Base-by-base conservation (phyloP, 371 early-diverging fungal genomes). In the Mycotypha africana region DNA sequence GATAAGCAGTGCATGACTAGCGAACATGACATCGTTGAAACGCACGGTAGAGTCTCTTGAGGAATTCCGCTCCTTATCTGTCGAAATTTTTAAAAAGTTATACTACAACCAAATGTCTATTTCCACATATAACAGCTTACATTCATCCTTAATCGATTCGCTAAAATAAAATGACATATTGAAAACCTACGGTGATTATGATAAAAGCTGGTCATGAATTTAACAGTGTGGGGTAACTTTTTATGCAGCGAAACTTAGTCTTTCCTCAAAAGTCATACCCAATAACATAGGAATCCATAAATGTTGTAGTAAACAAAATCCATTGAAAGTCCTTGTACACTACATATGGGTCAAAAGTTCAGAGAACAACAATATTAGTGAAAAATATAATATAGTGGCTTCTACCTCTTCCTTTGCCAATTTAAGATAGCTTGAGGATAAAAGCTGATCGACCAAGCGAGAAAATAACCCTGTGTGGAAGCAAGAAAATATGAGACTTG, bases 291-390 rank as follows among this genome's bases (percentile, higher is more conserved):
- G 45, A 97, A 97, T 4, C 97, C 95, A 24, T 79, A 65, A 14
- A 89, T 76, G 58, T 93, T 95, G 56, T 87, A 85, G 47, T 77
- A 77, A 3, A 93, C 51, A 70, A 92, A 97, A 63, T 97, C 97
- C 14, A 93, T 70, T 0, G 95, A 94, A 19, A 95, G 67, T 1
- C 95, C 95, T 39, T 84, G 79, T 0, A 93, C 93, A 58, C 86
- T 85, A 37, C 25, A n/a, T n/a, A n/a, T n/a, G n/a, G n/a, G n/a
- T n/a, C n/a, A n/a, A n/a, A n/a, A n/a, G n/a, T n/a, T n/a, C n/a
- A n/a, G n/a, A n/a, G n/a, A n/a, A n/a, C n/a, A n/a, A n/a, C n/a
- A n/a, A n/a, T n/a, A n/a, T n/a, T n/a, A n/a, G n/a, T n/a, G n/a
- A n/a, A n/a, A n/a, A n/a, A n/a, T n/a, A n/a, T n/a, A n/a, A n/a